Evolutionary conservation across 495 filamentous ascomycete genomes (phyloP).

Genomic region (Penicillium waksmanii): DNA sequence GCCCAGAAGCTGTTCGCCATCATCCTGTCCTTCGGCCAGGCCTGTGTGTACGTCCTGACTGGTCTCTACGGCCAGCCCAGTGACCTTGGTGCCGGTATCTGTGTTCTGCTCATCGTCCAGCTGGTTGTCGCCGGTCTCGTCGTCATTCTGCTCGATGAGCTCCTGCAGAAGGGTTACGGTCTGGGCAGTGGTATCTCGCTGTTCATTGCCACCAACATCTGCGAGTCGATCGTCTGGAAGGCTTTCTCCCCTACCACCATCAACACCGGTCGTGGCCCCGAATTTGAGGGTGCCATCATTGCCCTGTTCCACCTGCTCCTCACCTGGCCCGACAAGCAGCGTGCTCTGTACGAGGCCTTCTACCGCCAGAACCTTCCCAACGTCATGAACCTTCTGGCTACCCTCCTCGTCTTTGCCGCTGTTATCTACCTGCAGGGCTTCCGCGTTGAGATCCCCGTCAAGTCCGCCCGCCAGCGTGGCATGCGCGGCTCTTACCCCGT

Average conservation of each 20-base stretch:
- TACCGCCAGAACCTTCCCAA: constrained; percentile 99
- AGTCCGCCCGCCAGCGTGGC: constrained; percentile 97
- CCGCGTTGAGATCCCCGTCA: constrained; percentile 99
- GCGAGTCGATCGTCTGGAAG: constrained; percentile 99
- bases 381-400: constrained; percentile 98
- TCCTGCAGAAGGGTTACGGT: constrained; percentile 99
- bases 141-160: constrained; percentile 98
- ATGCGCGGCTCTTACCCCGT: constrained; percentile 81
- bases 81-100: constrained; percentile 96
- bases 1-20: constrained; percentile 99
- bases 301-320: constrained; percentile 97
- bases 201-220: constrained; percentile 99
- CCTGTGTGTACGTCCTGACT: constrained; percentile 94
- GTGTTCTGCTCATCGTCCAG: constrained; percentile 95
- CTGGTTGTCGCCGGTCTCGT: constrained; percentile 95
- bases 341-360: constrained; percentile 96
- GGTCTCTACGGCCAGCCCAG: constrained; percentile 96
- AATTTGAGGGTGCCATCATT: constrained; percentile 99
- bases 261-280: constrained; percentile 98
- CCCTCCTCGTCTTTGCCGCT: constrained; percentile 88
- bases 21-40: constrained; percentile 95
- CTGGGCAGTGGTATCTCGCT: constrained; percentile 98
- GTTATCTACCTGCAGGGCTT: constrained; percentile 99
- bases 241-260: constrained; percentile 99
- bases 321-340: constrained; percentile 98